A percentile compares a stretch with the other conserved stretches of the same genome.
Conservation (phyloP, 2,329 filamentous ascomycete species). For the Calonectria henricotiae region DNA sequence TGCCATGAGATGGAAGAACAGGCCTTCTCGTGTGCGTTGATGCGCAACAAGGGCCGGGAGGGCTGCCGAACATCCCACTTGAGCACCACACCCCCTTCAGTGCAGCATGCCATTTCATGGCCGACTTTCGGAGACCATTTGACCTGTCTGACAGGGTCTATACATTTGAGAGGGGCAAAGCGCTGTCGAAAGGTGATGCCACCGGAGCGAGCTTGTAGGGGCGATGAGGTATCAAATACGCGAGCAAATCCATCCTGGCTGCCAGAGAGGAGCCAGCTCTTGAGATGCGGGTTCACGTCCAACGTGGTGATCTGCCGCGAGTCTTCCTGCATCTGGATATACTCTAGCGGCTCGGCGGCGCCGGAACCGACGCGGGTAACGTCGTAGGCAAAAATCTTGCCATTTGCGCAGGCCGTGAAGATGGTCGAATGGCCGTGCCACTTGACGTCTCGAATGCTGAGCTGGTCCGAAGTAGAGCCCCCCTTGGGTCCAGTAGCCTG, state of each 20-base stretch:
- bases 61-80: slow-evolving; percentile 77
- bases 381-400: slow-evolving; percentile 78
- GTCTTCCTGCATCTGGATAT: slow-evolving; percentile 74
- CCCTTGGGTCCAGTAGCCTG: slow-evolving; percentile 61
- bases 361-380: slow-evolving; percentile 66
- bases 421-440: slow-evolving; percentile 71
- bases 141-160: slow-evolving; percentile 71
- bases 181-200: slow-evolving; percentile 67
- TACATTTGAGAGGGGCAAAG: slow-evolving; percentile 61
- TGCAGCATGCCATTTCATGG: slow-evolving; percentile 76
- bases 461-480: slow-evolving; percentile 68
- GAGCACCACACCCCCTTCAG: slow-evolving; percentile 74
- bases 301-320: slow-evolving; percentile 76
- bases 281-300: slow-evolving; percentile 74
- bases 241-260: slow-evolving; percentile 77
- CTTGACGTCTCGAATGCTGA: slow-evolving; percentile 77
- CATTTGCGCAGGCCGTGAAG: slow-evolving; percentile 76
- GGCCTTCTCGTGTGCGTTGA: slow-evolving; percentile 75
- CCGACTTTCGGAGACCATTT: slow-evolving; percentile 77
- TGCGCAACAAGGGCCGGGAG: slow-evolving; percentile 69
- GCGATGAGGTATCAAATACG: slow-evolving; percentile 72
- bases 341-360: slow-evolving; percentile 66
- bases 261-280: slow-evolving; percentile 73
- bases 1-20: slow-evolving; percentile 78
- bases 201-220: slow-evolving; percentile 66